Conservation (phyloP, 495 filamentous ascomycete species). For the Hypoxylon intermedium region DNA sequence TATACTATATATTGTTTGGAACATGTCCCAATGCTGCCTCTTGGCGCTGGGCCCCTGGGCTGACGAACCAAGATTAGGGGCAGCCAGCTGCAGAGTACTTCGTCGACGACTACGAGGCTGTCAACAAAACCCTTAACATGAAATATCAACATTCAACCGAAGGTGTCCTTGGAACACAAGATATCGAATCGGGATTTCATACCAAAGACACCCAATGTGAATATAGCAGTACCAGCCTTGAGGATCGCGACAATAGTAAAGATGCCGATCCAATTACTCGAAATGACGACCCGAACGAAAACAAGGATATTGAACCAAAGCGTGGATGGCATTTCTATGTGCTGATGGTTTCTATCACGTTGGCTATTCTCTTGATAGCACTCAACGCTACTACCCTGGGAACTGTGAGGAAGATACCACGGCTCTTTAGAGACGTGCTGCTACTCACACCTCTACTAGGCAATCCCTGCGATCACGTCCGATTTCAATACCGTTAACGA, state of each 20-base stretch:
- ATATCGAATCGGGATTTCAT: conserved; percentile 10
- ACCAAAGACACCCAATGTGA: neutral
- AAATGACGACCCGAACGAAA: conserved; percentile 6
- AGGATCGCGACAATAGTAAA: neutral
- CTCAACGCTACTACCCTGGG: conserved; percentile 27
- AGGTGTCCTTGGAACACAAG: neutral
- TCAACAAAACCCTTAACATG: conserved; percentile 7
- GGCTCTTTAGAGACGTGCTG: neutral
- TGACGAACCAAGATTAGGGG: conserved; percentile 1
- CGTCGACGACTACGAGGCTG: neutral
- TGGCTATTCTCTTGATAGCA: conserved; percentile 22
- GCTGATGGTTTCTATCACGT: conserved; percentile 19
- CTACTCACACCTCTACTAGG: conserved; percentile 39
- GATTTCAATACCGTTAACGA: conserved; percentile 54
- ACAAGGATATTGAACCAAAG: neutral
- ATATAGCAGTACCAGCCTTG: neutral
- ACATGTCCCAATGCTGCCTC: conserved; percentile 8
- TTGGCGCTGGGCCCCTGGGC: neutral
- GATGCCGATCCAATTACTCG: neutral
- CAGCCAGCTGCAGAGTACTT: neutral
- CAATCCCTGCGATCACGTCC: conserved; percentile 56
- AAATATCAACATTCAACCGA: neutral
- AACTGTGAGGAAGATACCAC: conserved; percentile 20
- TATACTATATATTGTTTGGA: conserved; percentile 20
- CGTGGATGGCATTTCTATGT: conserved; percentile 16